Evolutionary conservation across 345 rosid genomes (phyloP).

Genomic region (Arabidopsis arenosa): DNA sequence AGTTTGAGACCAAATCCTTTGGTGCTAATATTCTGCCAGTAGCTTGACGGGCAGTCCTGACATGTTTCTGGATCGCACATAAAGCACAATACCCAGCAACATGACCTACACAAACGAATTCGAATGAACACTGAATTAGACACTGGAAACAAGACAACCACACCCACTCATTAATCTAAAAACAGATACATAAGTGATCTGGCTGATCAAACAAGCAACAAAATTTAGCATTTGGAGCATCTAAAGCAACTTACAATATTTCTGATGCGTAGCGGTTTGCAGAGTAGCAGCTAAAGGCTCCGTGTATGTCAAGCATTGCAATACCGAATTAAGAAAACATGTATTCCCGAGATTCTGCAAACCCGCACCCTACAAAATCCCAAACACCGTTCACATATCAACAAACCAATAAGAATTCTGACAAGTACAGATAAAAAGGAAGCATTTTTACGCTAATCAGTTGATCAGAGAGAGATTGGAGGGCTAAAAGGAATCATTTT

Average conservation of each 20-base stretch:
- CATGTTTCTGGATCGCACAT: slow-evolving; percentile 98
- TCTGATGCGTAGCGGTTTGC: slow-evolving; percentile 81
- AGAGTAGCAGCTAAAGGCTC: slow-evolving; percentile 94
- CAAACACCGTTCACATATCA: not conserved
- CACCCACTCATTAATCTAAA: not conserved
- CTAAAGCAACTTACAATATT: slow-evolving; percentile 63
- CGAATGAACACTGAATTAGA: slow-evolving; percentile 27
- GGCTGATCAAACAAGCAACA: not conserved
- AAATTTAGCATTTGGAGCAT: not conserved
- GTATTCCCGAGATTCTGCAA: slow-evolving; percentile 95
- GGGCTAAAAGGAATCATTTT: not conserved
- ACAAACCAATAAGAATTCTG: not conserved
- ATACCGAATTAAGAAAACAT: slow-evolving; percentile 92
- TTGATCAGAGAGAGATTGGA: not conserved
- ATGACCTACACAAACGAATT: slow-evolving; percentile 64
- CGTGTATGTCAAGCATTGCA: slow-evolving; percentile 94
- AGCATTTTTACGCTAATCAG: not conserved
- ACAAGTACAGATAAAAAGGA: too few relatives aligned
- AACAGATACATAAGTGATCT: not conserved
- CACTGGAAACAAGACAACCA: not conserved
- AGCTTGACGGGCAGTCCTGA: slow-evolving; percentile 76
- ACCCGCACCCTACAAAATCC: slow-evolving; percentile 86
- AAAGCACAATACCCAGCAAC: slow-evolving; percentile 93
- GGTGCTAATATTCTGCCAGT: slow-evolving; percentile 80
- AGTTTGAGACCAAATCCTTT: slow-evolving; percentile 83